A percentile compares a stretch with the other conserved stretches of the same genome.
These are phyloP conservation scores for Powellomyces hirtus DNA, from an alignment of 192 early-diverging fungal species.

Conservation along the genomic window DNA sequence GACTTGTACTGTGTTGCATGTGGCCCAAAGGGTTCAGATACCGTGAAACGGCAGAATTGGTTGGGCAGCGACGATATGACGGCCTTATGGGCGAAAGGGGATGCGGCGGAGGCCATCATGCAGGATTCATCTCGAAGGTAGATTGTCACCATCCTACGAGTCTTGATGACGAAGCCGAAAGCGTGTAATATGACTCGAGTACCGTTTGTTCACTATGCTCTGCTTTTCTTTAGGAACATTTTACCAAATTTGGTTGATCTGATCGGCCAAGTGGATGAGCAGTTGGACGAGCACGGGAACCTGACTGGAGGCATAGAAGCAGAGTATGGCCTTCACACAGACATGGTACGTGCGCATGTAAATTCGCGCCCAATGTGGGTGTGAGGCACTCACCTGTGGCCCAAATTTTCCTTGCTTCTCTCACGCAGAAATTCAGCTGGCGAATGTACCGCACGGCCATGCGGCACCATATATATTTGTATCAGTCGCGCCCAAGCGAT, in stretches of 20 bases:
- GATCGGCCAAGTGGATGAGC: conserved; percentile 43
- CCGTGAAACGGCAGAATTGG: conserved; percentile 21
- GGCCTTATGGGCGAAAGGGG: conserved; percentile 31
- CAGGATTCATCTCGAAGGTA: conserved; percentile 22
- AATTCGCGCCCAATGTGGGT: conserved; percentile 13
- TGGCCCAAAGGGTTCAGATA: conserved; percentile 17
- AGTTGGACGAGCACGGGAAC: conserved; percentile 31
- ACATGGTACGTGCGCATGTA: conserved; percentile 34
- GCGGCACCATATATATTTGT: conserved; percentile 45
- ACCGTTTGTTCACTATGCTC: too few species aligned
- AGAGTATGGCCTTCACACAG: conserved; percentile 29
- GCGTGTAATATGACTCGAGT: too few species aligned
- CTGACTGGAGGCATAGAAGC: conserved; percentile 42
- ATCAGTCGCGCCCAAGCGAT: conserved; percentile 17
- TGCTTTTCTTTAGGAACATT: too few species aligned
- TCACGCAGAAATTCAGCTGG: conserved; percentile 40
- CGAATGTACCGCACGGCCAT: conserved; percentile 47
- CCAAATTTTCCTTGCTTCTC: background rate
- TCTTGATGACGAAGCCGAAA: too few species aligned
- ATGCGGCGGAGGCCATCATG: conserved; percentile 16
- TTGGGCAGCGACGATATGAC: conserved; percentile 42
- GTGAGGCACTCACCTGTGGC: background rate
- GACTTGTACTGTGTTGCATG: background rate
- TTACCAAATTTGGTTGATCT: too few species aligned
- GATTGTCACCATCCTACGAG: background rate